Conservation (phyloP, 805 yeast species). For the Candida taoyuanica region DNA sequence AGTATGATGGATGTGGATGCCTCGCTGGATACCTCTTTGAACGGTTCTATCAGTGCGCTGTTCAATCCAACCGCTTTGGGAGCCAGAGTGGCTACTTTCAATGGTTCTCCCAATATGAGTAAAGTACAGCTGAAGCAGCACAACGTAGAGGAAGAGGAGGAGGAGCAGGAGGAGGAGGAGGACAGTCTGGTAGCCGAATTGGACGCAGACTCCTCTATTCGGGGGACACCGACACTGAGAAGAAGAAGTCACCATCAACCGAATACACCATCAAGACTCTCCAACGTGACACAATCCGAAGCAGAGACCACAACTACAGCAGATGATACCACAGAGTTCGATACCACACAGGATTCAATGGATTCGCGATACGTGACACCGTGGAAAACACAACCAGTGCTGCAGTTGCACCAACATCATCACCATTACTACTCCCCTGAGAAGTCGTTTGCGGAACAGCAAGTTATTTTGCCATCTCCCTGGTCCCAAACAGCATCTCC, state of each 20-base stretch:
- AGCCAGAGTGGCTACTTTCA: conserved; percentile 23
- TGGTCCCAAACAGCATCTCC: conserved; percentile 54
- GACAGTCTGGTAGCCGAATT: conserved; percentile 6
- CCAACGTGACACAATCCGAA: conserved; percentile 12
- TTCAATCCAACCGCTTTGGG: conserved; percentile 26
- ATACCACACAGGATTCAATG: background rate
- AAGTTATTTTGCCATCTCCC: conserved; percentile 45
- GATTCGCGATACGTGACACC: conserved; percentile 10
- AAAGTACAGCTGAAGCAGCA: conserved; percentile 9
- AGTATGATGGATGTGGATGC: too few species aligned
- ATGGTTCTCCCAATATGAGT: conserved; percentile 13
- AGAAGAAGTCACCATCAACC: conserved; percentile 14
- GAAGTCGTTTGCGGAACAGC: conserved; percentile 4
- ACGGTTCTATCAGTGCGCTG: conserved; percentile 8
- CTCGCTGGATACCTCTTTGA: too few species aligned
- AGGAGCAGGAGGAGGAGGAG: background rate
- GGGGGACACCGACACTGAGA: conserved; percentile 7
- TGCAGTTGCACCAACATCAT: conserved; percentile 44
- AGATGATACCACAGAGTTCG: background rate
- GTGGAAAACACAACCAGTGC: conserved; percentile 21
- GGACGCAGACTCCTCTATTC: conserved; percentile 4
- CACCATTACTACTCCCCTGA: conserved; percentile 30
- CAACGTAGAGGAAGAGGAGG: conserved; percentile 5
- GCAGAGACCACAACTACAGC: conserved; percentile 8
- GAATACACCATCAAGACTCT: conserved; percentile 13